phyloP scores from a whole-genome alignment of 2,329 filamentous ascomycete genomes.

The Paraphaeosphaeria sporulosa region DNA sequence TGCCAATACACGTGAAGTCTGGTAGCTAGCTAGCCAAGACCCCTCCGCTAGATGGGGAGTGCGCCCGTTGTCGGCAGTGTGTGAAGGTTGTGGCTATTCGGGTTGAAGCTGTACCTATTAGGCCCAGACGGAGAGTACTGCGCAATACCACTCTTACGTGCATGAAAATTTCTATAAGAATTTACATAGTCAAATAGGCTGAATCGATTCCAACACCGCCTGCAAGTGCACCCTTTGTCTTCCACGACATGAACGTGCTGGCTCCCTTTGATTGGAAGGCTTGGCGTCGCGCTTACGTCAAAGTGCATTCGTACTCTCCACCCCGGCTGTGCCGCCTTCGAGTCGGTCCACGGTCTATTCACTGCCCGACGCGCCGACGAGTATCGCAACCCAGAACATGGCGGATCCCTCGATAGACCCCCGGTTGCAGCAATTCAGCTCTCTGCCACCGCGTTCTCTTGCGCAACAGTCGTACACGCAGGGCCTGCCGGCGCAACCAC shows the following conservation, averaged over 20 bases:
- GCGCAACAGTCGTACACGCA: slow-evolving; percentile 34
- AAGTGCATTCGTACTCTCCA: not conserved
- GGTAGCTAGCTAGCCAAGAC: not conserved
- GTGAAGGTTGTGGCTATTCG: not conserved
- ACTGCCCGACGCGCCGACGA: slow-evolving; percentile 25
- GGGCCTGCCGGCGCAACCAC: slow-evolving; percentile 18
- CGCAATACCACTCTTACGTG: too few species aligned
- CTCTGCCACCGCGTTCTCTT: slow-evolving; percentile 32
- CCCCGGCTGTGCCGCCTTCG: not conserved
- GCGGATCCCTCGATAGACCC: slow-evolving; percentile 43
- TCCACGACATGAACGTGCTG: too few species aligned
- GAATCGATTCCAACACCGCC: too few species aligned
- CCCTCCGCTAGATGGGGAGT: not conserved
- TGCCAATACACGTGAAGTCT: not conserved
- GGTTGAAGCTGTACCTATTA: not conserved
- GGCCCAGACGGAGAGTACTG: not conserved
- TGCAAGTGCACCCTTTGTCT: too few species aligned
- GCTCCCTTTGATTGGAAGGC: not conserved
- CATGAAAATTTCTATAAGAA: too few species aligned
- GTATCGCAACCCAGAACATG: slow-evolving; percentile 24
- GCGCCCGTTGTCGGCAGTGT: not conserved
- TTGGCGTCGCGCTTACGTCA: slow-evolving; percentile 1
- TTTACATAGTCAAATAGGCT: too few species aligned
- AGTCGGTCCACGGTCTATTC: not conserved
- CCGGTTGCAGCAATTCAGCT: slow-evolving; percentile 37